Evolutionary conservation across 257 asterid species (phyloP).

Genomic region (Solanum ossicruentum): DNA sequence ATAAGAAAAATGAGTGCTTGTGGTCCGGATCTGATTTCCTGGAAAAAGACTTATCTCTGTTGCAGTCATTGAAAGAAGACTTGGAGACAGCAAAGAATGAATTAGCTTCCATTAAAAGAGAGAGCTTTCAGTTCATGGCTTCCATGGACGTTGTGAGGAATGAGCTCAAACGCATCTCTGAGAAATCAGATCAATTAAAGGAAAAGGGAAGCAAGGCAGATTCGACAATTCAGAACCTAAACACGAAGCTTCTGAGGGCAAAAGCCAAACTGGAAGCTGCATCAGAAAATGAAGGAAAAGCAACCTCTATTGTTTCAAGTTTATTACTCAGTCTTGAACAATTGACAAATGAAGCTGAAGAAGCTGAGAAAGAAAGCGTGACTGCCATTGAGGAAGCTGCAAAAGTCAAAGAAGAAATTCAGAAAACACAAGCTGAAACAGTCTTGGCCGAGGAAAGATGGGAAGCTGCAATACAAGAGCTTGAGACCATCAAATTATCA

Average conservation of each 20-base stretch:
- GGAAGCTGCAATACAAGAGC: constrained; percentile 45
- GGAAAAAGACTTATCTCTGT: constrained; percentile 8
- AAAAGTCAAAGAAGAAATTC: constrained; percentile 29
- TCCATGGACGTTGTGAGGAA: constrained; percentile 61
- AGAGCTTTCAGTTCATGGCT: constrained; percentile 60
- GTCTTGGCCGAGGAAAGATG: constrained; percentile 44
- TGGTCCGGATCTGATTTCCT: not conserved
- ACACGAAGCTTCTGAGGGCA: constrained; percentile 52
- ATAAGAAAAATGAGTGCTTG: not conserved
- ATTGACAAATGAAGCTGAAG: constrained; percentile 38
- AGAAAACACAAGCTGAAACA: constrained; percentile 41
- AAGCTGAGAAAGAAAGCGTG: constrained; percentile 29
- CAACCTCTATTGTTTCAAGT: constrained; percentile 35
- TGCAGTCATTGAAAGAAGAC: constrained; percentile 30
- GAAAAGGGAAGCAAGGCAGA: constrained; percentile 49
- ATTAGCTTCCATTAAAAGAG: constrained; percentile 33
- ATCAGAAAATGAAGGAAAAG: constrained; percentile 44
- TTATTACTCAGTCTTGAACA: constrained; percentile 40
- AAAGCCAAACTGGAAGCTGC: constrained; percentile 54
- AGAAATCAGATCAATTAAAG: constrained; percentile 33
- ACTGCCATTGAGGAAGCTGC: constrained; percentile 36
- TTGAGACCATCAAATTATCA: constrained; percentile 44
- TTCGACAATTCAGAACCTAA: constrained; percentile 41
- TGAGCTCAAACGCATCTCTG: constrained; percentile 41
- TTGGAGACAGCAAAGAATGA: constrained; percentile 41